These are phyloP conservation scores for Graphium sp. DNA, from an alignment of 2,329 filamentous ascomycete species.

Conservation along the genomic window DNA sequence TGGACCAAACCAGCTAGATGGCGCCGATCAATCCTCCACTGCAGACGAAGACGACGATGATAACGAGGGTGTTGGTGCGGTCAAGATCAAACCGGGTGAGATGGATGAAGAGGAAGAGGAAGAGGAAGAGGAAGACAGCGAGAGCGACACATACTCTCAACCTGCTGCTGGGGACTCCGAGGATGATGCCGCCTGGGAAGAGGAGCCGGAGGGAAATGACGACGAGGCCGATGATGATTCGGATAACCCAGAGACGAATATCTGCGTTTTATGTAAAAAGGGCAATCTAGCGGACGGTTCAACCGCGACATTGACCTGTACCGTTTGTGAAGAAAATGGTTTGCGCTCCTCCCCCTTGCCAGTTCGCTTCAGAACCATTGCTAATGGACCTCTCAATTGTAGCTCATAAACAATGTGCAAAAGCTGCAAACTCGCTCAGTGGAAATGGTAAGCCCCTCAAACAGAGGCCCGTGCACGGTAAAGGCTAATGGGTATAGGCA, in stretches of 20 bases:
- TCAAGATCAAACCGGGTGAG: conserved; percentile 38
- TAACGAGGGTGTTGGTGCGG: conserved; percentile 37
- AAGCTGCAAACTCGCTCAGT: conserved; percentile 29
- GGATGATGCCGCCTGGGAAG: conserved; percentile 40
- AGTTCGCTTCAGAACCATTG: too few relatives aligned
- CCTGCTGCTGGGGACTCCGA: conserved; percentile 37
- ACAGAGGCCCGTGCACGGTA: too few relatives aligned
- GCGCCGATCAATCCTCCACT: conserved; percentile 10
- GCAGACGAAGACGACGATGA: conserved; percentile 20
- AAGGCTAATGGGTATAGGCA: conserved; percentile 21
- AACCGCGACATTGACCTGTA: conserved; percentile 60
- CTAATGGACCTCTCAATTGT: conserved; percentile 23
- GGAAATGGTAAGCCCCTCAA: conserved; percentile 36
- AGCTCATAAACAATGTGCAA: conserved; percentile 88
- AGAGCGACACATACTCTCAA: conserved; percentile 25
- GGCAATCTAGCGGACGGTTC: conserved; percentile 73
- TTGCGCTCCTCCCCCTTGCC: conserved; percentile 21
- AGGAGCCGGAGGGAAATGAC: conserved; percentile 35
- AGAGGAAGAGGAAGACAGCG: conserved; percentile 18
- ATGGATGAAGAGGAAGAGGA: conserved; percentile 21
- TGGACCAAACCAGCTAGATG: too few relatives aligned
- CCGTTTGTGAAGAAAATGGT: conserved; percentile 70
- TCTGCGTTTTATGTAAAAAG: conserved; percentile 60
- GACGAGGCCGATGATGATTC: conserved; percentile 37
- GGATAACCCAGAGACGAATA: conserved; percentile 27